Percentiles rank a stretch among this genome's conserved stretches.
Evolutionary conservation across 2,329 filamentous ascomycete genomes (phyloP).

Genomic region (Trichoderma lentiforme): DNA sequence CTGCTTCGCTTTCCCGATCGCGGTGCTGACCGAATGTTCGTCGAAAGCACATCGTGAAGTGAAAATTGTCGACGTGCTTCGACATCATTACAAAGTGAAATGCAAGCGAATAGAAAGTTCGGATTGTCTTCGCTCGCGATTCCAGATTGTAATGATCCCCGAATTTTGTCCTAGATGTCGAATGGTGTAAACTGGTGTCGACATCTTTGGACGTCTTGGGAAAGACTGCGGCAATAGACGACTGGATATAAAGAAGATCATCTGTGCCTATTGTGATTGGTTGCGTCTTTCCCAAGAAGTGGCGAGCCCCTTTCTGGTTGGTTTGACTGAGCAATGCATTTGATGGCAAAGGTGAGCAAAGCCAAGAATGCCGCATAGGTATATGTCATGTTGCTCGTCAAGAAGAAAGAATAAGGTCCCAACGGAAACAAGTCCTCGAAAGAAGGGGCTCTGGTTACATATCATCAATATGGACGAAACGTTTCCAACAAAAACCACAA

Average conservation of each 20-base stretch:
- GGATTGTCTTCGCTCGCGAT: not conserved
- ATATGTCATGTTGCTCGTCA: not conserved
- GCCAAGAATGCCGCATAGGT: not conserved
- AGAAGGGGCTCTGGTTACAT: conserved; percentile 1
- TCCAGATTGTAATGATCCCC: conserved; percentile 6
- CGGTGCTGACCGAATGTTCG: conserved; percentile 4
- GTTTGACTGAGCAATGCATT: not conserved
- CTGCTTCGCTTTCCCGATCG: not conserved
- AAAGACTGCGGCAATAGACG: not conserved
- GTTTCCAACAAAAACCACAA: not conserved
- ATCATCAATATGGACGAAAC: conserved; percentile 1
- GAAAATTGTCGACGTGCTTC: not conserved
- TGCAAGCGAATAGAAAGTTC: not conserved
- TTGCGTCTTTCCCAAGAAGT: not conserved
- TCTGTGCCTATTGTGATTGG: not conserved
- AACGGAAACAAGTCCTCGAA: not conserved
- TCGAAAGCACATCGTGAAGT: not conserved
- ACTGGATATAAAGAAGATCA: not conserved
- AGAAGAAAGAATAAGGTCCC: not conserved
- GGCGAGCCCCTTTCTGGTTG: not conserved
- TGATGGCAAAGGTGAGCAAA: not conserved
- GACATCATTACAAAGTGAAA: conserved; percentile 7
- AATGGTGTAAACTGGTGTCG: not conserved
- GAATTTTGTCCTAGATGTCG: not conserved
- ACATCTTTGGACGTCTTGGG: not conserved